Percentiles rank a stretch among this genome's conserved stretches.
These are phyloP conservation scores for Pyrenochaeta sp. DNA, from an alignment of 2,329 filamentous ascomycete species.

Conservation along the genomic window DNA sequence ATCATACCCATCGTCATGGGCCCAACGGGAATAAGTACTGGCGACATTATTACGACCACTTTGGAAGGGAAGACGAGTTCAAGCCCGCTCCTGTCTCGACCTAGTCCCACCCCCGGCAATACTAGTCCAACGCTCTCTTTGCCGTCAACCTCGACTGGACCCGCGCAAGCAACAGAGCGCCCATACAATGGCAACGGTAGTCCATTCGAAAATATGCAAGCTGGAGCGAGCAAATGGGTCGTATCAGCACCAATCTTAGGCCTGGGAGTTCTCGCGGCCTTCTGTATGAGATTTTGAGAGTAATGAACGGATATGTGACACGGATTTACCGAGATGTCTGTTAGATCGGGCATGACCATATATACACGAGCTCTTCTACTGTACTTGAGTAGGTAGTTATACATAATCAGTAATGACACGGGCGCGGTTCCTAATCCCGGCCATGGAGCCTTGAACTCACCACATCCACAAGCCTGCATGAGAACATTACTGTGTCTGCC, in stretches of 20 bases:
- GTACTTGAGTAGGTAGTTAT: too few relatives aligned
- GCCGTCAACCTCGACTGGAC: constrained; percentile 11
- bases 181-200: constrained; percentile 30
- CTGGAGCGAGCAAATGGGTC: constrained; percentile 18
- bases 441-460: too few relatives aligned
- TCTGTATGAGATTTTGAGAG: constrained; percentile 18
- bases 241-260: constrained; percentile 12
- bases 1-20: constrained; percentile 32
- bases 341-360: too few relatives aligned
- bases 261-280: constrained; percentile 14
- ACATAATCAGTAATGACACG: too few relatives aligned
- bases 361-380: too few relatives aligned
- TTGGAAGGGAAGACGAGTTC: constrained; percentile 13
- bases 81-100: constrained; percentile 10
- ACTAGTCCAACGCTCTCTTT: constrained; percentile 10
- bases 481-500: too few relatives aligned
- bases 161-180: constrained; percentile 11
- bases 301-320: constrained; percentile 4
- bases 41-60: constrained; percentile 27
- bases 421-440: too few relatives aligned
- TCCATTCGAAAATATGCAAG: constrained; percentile 37
- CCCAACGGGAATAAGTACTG: constrained; percentile 27
- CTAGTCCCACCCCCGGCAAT: constrained; percentile 11
- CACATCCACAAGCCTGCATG: too few relatives aligned
- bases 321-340: too few relatives aligned